Evolutionary conservation across 768 basidiomycete genomes (phyloP), one percentile per base, ranked within the genome.

Genomic region (Suillus subaureus): DNA sequence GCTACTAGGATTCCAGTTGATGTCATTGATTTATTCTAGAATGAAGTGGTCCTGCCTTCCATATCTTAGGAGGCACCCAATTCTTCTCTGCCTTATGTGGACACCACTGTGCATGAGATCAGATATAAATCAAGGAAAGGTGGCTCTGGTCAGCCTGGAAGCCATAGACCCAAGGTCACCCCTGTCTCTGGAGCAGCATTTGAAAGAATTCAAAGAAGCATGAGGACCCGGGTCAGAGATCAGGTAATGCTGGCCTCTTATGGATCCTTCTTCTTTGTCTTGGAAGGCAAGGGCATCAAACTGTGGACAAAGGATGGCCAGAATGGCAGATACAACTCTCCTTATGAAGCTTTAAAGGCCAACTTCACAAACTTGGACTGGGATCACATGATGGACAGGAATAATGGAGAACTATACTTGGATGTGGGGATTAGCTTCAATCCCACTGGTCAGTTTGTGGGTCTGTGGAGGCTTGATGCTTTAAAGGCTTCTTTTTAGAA

Each of bases 21-120:
- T 0, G 61, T 69, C 0, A 3, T 68, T 5, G 70, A 71, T 15
- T 42, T 12, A 0, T 71, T 68, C 0, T 68, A 61, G 70, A 35
- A 49, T 2, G 18, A 69, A 0, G 12, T 71, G 0, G 13, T 71
- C 0, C 62, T 71, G 0, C 55, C 61, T 60, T 65, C 65, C 0
- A 62, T 70, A 1, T 15, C 2, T 47, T 12, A 23, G 11, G n/a
- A 47, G 45, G 9, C 45, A 12, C 2, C n/a, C 1, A n/a, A 13
- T 13, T 18, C 35, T 4, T 18, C n/a, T 26, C 15, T 49, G 0
- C 62, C 57, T 1, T 70, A 66, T 47, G 3, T 40, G 2, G 6
- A 21, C 4, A 37, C 60, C 1, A 63, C 60, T 0, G 21, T 69
- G 54, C 11, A 18, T 1, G 70, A 71, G 7, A 57, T 9, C 5